These are phyloP conservation scores for Ogataea dorogensis DNA, from an alignment of 805 yeast species.

Conservation along the genomic window DNA sequence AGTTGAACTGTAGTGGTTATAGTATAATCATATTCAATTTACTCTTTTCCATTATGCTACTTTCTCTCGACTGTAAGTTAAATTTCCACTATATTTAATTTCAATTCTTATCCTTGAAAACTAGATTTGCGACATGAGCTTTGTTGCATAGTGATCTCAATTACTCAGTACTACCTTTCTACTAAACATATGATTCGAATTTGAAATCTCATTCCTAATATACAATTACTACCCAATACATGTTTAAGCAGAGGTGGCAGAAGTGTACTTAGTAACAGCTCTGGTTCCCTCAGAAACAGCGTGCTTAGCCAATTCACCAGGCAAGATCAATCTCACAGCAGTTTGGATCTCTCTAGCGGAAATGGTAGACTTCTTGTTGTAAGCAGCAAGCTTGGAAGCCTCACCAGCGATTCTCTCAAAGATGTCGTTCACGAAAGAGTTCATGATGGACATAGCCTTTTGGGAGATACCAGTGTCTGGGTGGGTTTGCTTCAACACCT, in stretches of 20 bases:
- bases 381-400: constrained; percentile 97
- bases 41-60: too few species aligned
- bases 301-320: constrained; percentile 98
- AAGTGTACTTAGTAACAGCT: constrained; percentile 95
- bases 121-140: constrained; percentile 1
- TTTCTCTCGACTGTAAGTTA: too few species aligned
- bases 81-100: too few species aligned
- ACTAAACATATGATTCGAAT: too few species aligned
- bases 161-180: too few species aligned
- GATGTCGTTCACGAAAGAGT: constrained; percentile 96
- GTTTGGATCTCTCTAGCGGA: constrained; percentile 99
- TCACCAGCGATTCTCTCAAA: constrained; percentile 97
- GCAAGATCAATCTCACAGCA: constrained; percentile 95
- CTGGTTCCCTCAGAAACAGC: constrained; percentile 98
- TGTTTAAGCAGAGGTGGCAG: constrained; percentile 45
- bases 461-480: constrained; percentile 99
- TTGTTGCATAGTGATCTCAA: constrained; percentile 1
- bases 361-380: constrained; percentile 97
- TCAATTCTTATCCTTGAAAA: neutral
- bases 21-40: too few species aligned
- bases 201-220: constrained; percentile 24
- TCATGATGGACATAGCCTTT: constrained; percentile 98
- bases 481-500: constrained; percentile 97
- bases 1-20: too few species aligned
- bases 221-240: constrained; percentile 19